phyloP scores from a whole-genome alignment of 2,329 filamentous ascomycete genomes.

The Ophiostoma angusticollis region DNA sequence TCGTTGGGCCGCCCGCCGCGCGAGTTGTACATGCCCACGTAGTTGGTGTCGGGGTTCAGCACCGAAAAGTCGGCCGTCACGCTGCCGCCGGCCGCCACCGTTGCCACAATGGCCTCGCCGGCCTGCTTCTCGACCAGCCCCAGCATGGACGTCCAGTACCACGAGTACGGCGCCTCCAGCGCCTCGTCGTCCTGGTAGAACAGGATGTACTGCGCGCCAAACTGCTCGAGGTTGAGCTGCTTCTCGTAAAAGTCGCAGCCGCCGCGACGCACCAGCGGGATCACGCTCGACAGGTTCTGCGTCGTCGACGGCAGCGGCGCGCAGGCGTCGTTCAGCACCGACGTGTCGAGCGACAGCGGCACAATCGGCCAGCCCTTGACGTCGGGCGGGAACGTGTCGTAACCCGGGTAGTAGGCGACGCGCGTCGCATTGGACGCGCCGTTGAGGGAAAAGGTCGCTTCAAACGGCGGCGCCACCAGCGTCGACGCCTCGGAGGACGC shows the following conservation, averaged over 20 bases:
- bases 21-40: constrained; percentile 10
- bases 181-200: constrained; percentile 21
- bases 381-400: constrained; percentile 7
- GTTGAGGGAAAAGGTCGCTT: constrained; percentile 6
- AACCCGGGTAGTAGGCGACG: constrained; percentile 12
- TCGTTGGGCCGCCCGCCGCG: constrained; percentile 25
- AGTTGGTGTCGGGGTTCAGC: constrained; percentile 1
- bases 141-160: not conserved
- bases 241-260: constrained; percentile 15
- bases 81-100: constrained; percentile 18
- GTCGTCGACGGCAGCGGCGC: constrained; percentile 23
- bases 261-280: constrained; percentile 30
- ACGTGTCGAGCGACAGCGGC: constrained; percentile 15
- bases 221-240: constrained; percentile 20
- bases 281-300: constrained; percentile 25
- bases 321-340: constrained; percentile 24
- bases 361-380: constrained; percentile 16
- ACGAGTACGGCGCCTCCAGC: constrained; percentile 5
- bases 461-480: constrained; percentile 12
- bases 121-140: constrained; percentile 10
- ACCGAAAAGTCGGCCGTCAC: constrained; percentile 19
- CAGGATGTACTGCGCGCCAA: constrained; percentile 20
- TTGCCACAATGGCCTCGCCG: constrained; percentile 21
- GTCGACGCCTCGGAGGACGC: constrained; percentile 26
- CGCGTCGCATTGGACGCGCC: constrained; percentile 6